These are phyloP conservation scores for Suillus plorans DNA, from an alignment of 768 basidiomycete genomes.

Conservation along the genomic window DNA sequence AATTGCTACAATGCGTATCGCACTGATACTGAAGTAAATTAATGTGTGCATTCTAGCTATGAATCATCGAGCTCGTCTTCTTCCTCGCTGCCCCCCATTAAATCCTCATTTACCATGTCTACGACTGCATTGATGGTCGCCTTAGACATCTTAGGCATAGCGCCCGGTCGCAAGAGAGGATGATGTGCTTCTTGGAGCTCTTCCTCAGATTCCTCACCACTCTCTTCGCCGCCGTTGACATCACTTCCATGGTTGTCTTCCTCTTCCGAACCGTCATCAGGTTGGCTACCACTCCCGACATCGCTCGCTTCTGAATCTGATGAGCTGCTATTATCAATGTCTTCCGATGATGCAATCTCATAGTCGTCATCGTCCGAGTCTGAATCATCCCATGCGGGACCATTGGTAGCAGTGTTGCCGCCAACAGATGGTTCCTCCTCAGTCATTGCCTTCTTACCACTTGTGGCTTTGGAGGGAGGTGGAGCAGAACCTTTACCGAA, in stretches of 20 bases:
- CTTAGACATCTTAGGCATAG: constrained; percentile 68
- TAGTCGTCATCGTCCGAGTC: constrained; percentile 36
- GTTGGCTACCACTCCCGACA: constrained; percentile 25
- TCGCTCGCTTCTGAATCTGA: constrained; percentile 34
- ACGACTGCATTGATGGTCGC: constrained; percentile 66
- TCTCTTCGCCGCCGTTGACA: constrained; percentile 33
- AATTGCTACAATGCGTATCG: neutral
- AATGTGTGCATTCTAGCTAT: constrained; percentile 8
- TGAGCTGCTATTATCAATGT: constrained; percentile 46
- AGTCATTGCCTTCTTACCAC: constrained; percentile 9
- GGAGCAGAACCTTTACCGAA: constrained; percentile 44
- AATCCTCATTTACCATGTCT: constrained; percentile 56
- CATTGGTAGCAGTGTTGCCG: constrained; percentile 20
- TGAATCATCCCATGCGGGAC: constrained; percentile 32
- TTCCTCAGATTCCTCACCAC: constrained; percentile 38
- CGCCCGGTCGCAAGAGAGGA: constrained; percentile 63
- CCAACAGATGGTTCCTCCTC: constrained; percentile 1
- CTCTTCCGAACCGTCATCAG: constrained; percentile 21
- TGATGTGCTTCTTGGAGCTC: constrained; percentile 56
- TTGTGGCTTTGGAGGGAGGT: neutral
- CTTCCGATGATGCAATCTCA: constrained; percentile 38
- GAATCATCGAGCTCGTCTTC: constrained; percentile 54
- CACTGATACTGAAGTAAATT: neutral
- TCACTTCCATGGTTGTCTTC: constrained; percentile 33
- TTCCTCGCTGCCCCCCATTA: constrained; percentile 34